These are phyloP conservation scores for Cryptococcus jaspeensis DNA, from an alignment of 1,284 basidiomycete genomes.

Conservation along the genomic window DNA sequence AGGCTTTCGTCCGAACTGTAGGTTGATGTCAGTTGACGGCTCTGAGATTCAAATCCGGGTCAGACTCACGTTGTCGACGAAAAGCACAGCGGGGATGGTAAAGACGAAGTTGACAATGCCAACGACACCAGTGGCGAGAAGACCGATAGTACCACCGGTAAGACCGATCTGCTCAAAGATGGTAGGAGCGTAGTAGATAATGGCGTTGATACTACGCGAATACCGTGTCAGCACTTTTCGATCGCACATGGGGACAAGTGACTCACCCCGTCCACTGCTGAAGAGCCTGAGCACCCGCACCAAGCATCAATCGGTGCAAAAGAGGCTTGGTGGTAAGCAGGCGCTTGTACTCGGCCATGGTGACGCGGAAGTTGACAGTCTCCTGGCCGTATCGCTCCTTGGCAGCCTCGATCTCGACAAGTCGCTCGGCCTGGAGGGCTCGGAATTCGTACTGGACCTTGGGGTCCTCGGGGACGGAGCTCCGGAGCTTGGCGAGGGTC, in stretches of 20 bases:
- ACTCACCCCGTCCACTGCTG: conserved; percentile 48
- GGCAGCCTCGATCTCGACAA: conserved; percentile 65
- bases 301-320: conserved; percentile 45
- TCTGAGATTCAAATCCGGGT: not conserved
- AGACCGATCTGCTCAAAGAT: conserved; percentile 39
- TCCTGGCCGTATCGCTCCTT: conserved; percentile 48
- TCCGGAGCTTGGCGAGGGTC: conserved; percentile 64
- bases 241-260: not conserved
- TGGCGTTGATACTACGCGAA: conserved; percentile 32
- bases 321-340: conserved; percentile 45
- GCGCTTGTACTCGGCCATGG: conserved; percentile 44
- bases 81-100: conserved; percentile 48
- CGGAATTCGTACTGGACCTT: conserved; percentile 73
- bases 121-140: conserved; percentile 74
- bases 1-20: conserved; percentile 42
- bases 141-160: conserved; percentile 26
- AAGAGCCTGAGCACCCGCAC: conserved; percentile 45
- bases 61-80: conserved; percentile 42
- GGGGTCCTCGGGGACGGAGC: conserved; percentile 60
- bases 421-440: conserved; percentile 74
- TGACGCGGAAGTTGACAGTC: conserved; percentile 37
- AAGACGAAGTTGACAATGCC: conserved; percentile 61
- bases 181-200: conserved; percentile 46
- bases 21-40: not conserved
- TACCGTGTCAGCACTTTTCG: not conserved